A percentile compares a stretch with the other conserved stretches of the same genome.
These are phyloP conservation scores for Psilocybe cyanescens DNA, from an alignment of 768 basidiomycete species.

Conservation along the genomic window DNA sequence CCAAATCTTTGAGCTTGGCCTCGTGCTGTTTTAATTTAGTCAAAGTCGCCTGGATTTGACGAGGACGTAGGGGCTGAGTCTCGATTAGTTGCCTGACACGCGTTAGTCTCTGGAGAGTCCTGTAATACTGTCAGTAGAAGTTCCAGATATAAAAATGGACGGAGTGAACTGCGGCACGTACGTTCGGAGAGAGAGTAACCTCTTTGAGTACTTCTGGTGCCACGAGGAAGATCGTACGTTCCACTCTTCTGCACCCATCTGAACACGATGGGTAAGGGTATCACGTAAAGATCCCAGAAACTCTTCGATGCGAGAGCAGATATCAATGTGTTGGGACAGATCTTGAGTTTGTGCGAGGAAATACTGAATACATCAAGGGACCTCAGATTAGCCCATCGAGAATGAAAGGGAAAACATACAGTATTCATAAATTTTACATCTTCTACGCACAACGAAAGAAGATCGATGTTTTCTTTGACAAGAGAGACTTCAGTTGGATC, in stretches of 20 bases:
- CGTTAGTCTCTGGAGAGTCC: constrained; percentile 33
- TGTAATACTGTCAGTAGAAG: constrained; percentile 16
- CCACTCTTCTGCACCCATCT: constrained; percentile 36
- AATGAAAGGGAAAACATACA: constrained; percentile 19
- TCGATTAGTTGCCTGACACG: constrained; percentile 31
- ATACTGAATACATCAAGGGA: constrained; percentile 17
- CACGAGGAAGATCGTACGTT: constrained; percentile 34
- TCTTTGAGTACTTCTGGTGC: constrained; percentile 34
- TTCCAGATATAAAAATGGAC: constrained; percentile 1
- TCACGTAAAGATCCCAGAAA: constrained; percentile 27
- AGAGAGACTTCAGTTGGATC: constrained; percentile 27
- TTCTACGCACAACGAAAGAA: constrained; percentile 25
- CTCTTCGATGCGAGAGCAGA: constrained; percentile 31
- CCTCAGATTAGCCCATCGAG: constrained; percentile 1
- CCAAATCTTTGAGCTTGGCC: constrained; percentile 39
- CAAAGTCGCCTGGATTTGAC: constrained; percentile 30
- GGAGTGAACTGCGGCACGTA: constrained; percentile 17
- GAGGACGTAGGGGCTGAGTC: constrained; percentile 28
- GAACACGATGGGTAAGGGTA: constrained; percentile 26
- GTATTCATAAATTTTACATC: constrained; percentile 32
- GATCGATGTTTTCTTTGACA: constrained; percentile 28
- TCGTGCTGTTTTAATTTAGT: constrained; percentile 43
- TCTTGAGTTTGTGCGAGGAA: constrained; percentile 28
- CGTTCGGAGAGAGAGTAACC: constrained; percentile 39
- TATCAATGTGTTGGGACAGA: constrained; percentile 32